Conservation (phyloP, 306 rosid species). For the Neltuma alba region DNA sequence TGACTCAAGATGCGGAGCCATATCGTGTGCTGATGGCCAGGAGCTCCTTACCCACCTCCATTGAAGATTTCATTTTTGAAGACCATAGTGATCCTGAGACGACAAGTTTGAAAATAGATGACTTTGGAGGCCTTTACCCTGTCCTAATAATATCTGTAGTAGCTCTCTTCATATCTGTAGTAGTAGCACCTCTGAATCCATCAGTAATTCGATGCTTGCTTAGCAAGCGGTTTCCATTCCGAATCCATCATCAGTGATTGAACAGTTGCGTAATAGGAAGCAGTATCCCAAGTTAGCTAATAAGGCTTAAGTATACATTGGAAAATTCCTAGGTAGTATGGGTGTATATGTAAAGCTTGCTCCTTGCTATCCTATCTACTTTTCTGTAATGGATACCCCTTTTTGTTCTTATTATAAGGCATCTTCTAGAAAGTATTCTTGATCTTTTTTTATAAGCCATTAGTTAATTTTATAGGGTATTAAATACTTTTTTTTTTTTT, state of each 20-base stretch:
- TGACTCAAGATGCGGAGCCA: constrained; percentile 29
- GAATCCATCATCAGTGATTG: not conserved
- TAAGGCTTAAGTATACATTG: too few species aligned
- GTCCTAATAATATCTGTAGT: not conserved
- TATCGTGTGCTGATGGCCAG: constrained; percentile 3
- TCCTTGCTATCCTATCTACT: not conserved
- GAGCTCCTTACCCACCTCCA: not conserved
- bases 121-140: not conserved
- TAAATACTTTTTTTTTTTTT: too few species aligned
- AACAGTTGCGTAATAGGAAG: not conserved
- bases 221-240: too few species aligned
- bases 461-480: too few species aligned
- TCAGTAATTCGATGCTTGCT: too few species aligned
- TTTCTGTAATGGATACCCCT: too few species aligned
- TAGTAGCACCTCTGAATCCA: not conserved
- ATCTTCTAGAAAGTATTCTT: too few species aligned
- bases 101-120: not conserved
- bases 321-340: too few species aligned
- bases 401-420: too few species aligned
- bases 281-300: too few species aligned
- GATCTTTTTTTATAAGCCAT: too few species aligned
- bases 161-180: not conserved
- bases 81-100: not conserved
- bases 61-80: not conserved
- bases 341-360: not conserved